Percentiles rank a stretch among this genome's conserved stretches.
Evolutionary conservation across 129 eudicot species (phyloP).

Genomic region (Tagetes patula): DNA sequence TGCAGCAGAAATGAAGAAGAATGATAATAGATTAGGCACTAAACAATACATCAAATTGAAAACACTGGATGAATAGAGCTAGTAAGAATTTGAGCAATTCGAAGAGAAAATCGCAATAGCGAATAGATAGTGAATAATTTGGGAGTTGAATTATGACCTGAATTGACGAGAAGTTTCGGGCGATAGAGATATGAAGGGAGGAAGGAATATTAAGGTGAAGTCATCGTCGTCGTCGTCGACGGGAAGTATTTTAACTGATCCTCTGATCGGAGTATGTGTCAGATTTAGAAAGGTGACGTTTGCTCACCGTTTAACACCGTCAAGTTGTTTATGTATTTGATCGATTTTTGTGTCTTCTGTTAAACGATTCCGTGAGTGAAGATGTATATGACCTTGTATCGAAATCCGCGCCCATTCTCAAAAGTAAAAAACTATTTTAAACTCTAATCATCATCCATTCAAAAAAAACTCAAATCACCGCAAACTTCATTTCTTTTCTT

Average conservation of each 20-base stretch:
- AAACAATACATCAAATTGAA: background rate
- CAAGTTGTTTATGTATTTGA: background rate
- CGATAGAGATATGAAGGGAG: constrained; percentile 15
- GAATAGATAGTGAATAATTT: background rate
- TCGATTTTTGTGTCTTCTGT: background rate
- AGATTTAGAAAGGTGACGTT: constrained; percentile 20
- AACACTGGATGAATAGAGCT: background rate
- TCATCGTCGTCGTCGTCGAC: constrained; percentile 8
- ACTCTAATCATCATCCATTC: no score
- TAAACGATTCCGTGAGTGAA: constrained; percentile 22
- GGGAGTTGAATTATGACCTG: constrained; percentile 5
- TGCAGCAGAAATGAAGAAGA: background rate
- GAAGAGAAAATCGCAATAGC: constrained; percentile 20
- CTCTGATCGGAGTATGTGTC: constrained; percentile 22
- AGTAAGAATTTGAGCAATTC: constrained; percentile 22
- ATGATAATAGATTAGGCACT: background rate
- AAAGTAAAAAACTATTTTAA: no score
- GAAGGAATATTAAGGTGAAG: constrained; percentile 18
- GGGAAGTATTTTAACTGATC: constrained; percentile 15
- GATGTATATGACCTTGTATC: background rate
- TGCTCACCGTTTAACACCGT: constrained; percentile 13
- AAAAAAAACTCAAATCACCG: no score
- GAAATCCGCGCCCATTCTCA: no score
- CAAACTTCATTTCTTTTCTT: no score
- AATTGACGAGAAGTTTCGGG: constrained; percentile 11